These are phyloP conservation scores for Plectosphaerella cucumerina DNA, from an alignment of 2,329 filamentous ascomycete species.

Conservation along the genomic window DNA sequence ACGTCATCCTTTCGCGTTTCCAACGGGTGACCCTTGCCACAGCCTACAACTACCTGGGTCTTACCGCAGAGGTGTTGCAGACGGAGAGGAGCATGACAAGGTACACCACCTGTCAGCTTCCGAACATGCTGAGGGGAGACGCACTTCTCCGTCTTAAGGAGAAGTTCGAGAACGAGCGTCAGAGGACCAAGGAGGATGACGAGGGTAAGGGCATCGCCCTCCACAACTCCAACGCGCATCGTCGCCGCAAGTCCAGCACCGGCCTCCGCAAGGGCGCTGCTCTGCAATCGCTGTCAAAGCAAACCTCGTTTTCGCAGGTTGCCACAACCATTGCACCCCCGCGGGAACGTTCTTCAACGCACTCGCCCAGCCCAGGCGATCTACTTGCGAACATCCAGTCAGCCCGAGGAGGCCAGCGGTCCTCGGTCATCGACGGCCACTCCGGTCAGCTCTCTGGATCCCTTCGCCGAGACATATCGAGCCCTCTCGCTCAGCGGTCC, in stretches of 20 bases:
- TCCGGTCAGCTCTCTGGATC: slow-evolving; percentile 13
- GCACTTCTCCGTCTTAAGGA: slow-evolving; percentile 83
- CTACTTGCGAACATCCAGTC: slow-evolving; percentile 74
- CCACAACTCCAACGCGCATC: slow-evolving; percentile 69
- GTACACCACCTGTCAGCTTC: slow-evolving; percentile 86
- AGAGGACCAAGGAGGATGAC: slow-evolving; percentile 76
- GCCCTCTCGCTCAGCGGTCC: slow-evolving; percentile 44
- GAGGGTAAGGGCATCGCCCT: slow-evolving; percentile 89
- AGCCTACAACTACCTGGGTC: slow-evolving; percentile 87
- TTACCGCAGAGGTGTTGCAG: slow-evolving; percentile 86
- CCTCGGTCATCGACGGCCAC: slow-evolving; percentile 21
- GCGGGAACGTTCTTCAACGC: slow-evolving; percentile 35
- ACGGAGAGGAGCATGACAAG: slow-evolving; percentile 93
- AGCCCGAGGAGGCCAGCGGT: slow-evolving; percentile 52
- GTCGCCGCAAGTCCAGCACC: slow-evolving; percentile 68
- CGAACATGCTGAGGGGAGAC: slow-evolving; percentile 82
- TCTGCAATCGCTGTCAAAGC: slow-evolving; percentile 59
- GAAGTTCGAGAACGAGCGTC: slow-evolving; percentile 82
- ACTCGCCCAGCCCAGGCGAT: slow-evolving; percentile 68
- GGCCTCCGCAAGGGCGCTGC: slow-evolving; percentile 75
- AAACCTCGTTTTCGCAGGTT: slow-evolving; percentile 39
- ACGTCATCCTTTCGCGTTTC: slow-evolving; percentile 91
- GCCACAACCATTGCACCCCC: slow-evolving; percentile 34
- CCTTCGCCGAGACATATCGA: slow-evolving; percentile 23
- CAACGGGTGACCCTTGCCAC: slow-evolving; percentile 93